Evolutionary conservation across 768 basidiomycete species (phyloP), one percentile per base, ranked within the genome.

Genomic region (Boletus reticulatus): DNA sequence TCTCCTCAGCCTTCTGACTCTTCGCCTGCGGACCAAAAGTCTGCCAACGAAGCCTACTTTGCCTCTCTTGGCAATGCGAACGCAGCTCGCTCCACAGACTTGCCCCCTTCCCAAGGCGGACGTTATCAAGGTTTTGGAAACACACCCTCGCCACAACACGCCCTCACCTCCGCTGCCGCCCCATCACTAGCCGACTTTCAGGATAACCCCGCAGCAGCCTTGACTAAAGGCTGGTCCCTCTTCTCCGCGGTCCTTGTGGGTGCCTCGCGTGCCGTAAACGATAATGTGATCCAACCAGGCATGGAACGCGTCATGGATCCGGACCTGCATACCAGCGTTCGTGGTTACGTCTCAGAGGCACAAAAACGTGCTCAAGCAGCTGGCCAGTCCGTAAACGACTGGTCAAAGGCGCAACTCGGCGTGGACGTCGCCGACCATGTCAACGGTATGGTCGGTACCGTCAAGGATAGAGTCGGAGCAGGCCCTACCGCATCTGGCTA

Each of bases 191-290:
- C 76, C 41, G 95, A 99, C 19, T 73, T 98, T 31, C 92, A 96
- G 68, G 84, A 88, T 43, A 92, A 93, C 66, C 96, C 96, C 0
- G 71, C 88, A 37, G 85, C 83, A 10, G 95, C 96, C 0, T 72
- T 98, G 14, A 84, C 84, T 64, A 98, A 98, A 75, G 94, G 95
- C 43, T 98, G 97, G 97, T 92, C 93, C 24, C 73, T 98, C n/a
- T 88, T 99, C 67, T 89, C 92, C 29, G 81, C 89, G 0, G 94
- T 86, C 34, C 87, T 98, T 14, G 82, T 74, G 1, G 89, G 87
- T 48, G 94, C 94, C 19, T 81, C 85, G 6, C 84, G 84, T 63
- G 88, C 74, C 17, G 90, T 98, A 47, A 82, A 84, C 60, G 90
- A 94, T 67, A 88, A 84, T 62, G 89, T 98, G 43, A 88, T 98